A percentile compares a stretch with the other conserved stretches of the same genome.
These are phyloP conservation scores for Ustulina deusta DNA, from an alignment of 2,329 filamentous ascomycete genomes.

Conservation along the genomic window DNA sequence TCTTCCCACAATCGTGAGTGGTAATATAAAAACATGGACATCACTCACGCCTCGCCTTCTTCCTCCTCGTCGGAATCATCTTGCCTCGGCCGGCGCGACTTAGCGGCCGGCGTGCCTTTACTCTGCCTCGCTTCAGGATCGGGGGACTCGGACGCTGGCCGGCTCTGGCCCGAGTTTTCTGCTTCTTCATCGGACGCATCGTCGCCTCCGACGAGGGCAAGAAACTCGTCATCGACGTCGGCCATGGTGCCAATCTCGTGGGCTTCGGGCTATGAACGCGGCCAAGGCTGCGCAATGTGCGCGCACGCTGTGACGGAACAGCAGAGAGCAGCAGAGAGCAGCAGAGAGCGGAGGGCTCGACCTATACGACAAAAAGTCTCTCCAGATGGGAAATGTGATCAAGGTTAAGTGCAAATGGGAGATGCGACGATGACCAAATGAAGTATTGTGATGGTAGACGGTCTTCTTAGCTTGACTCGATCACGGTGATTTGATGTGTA, in stretches of 20 bases:
- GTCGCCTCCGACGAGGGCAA: conserved; percentile 88
- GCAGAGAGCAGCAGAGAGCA: not conserved
- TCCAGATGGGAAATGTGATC: not conserved
- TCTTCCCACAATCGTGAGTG: not conserved
- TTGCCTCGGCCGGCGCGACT: conserved; percentile 64
- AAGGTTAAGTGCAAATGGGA: not conserved
- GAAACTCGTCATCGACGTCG: conserved; percentile 91
- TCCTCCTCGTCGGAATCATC: conserved; percentile 80
- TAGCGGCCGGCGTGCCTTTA: conserved; percentile 57
- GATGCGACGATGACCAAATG: not conserved
- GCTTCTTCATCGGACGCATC: conserved; percentile 69
- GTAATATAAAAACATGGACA: conserved; percentile 43
- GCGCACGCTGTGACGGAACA: conserved; percentile 1
- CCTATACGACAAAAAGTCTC: not conserved
- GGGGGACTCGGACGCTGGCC: conserved; percentile 67
- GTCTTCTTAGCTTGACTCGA: not conserved
- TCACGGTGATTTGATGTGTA: not conserved
- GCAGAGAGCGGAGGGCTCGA: not conserved
- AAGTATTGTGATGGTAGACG: not conserved
- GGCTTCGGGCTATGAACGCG: conserved; percentile 10
- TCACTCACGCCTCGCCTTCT: conserved; percentile 82
- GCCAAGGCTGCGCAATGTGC: conserved; percentile 24
- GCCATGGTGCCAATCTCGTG: conserved; percentile 72
- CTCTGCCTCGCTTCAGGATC: conserved; percentile 53
- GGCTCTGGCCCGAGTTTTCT: conserved; percentile 64